Conservation (phyloP, 441 rosid genomes). For the Viola pubescens region DNA sequence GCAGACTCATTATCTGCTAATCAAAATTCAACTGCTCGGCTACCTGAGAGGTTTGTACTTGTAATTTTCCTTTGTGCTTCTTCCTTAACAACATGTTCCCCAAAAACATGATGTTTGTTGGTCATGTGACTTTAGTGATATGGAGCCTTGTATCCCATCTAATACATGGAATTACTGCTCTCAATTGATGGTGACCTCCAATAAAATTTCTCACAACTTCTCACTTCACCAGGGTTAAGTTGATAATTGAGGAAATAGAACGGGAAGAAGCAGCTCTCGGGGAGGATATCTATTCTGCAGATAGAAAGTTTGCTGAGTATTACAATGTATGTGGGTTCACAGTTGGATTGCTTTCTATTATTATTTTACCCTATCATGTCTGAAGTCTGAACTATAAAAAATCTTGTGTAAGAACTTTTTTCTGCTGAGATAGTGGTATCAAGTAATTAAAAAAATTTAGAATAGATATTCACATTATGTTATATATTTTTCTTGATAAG, state of each 20-base stretch:
- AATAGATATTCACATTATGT: not conserved
- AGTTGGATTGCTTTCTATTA: slow-evolving; percentile 1
- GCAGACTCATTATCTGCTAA: slow-evolving; percentile 64
- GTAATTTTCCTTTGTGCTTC: slow-evolving; percentile 7
- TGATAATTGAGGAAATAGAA: slow-evolving; percentile 84
- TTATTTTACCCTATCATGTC: not conserved
- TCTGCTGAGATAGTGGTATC: not conserved
- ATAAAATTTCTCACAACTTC: slow-evolving; percentile 1
- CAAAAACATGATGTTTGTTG: not conserved
- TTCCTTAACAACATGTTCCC: not conserved
- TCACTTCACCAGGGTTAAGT: slow-evolving; percentile 57
- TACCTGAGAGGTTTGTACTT: slow-evolving; percentile 76
- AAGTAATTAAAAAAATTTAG: not conserved
- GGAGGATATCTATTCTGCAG: slow-evolving; percentile 90
- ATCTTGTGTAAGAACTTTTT: not conserved
- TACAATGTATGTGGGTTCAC: slow-evolving; percentile 55
- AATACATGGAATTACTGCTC: not conserved
- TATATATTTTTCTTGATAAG: slow-evolving; percentile 31
- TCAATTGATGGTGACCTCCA: not conserved
- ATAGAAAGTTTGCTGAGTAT: slow-evolving; percentile 85
- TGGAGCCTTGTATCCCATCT: not conserved
- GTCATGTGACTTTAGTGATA: not conserved
- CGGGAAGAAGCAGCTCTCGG: slow-evolving; percentile 80
- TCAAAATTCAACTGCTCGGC: slow-evolving; percentile 66
- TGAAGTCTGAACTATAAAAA: not conserved